phyloP scores from a whole-genome alignment of 371 early-diverging fungal genomes.

The Rhizopus microsporus region DNA sequence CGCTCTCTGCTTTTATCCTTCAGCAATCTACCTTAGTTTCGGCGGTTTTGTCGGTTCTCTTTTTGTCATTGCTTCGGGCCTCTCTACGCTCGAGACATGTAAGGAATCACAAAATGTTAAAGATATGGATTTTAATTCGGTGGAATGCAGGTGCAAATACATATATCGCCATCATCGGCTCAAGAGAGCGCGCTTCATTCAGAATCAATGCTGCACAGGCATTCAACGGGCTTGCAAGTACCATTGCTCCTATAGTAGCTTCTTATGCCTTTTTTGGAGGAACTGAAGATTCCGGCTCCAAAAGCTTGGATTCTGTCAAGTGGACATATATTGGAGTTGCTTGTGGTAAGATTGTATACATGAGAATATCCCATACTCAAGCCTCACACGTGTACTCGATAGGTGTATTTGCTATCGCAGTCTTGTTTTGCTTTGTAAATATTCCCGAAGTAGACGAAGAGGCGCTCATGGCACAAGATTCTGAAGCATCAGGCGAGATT shows the following conservation, averaged over 20 bases:
- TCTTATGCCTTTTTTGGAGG: conserved; percentile 52
- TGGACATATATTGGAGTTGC: conserved; percentile 52
- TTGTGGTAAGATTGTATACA: conserved; percentile 26
- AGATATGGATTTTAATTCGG: conserved; percentile 2
- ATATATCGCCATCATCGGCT: conserved; percentile 46
- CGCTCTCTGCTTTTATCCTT: conserved; percentile 49
- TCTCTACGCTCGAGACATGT: conserved; percentile 52
- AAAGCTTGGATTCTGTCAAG: conserved; percentile 40
- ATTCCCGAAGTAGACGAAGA: conserved; percentile 53
- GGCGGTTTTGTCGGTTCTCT: conserved; percentile 50
- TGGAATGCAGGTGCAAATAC: conserved; percentile 33
- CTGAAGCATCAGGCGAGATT: conserved; percentile 84
- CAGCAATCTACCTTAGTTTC: conserved; percentile 33
- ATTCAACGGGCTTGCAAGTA: conserved; percentile 52
- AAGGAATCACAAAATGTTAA: conserved; percentile 12
- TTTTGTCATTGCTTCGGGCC: conserved; percentile 51
- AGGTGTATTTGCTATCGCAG: conserved; percentile 41
- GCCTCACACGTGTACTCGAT: neutral
- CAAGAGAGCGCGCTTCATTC: conserved; percentile 35
- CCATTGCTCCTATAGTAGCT: conserved; percentile 49
- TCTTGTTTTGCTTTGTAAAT: conserved; percentile 41
- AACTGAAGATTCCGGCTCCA: conserved; percentile 17
- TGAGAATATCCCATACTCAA: neutral
- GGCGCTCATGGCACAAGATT: conserved; percentile 83
- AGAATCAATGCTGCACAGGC: conserved; percentile 47